Conservation (phyloP, 306 rosid genomes). For the Gynostemma pentaphyllum region DNA sequence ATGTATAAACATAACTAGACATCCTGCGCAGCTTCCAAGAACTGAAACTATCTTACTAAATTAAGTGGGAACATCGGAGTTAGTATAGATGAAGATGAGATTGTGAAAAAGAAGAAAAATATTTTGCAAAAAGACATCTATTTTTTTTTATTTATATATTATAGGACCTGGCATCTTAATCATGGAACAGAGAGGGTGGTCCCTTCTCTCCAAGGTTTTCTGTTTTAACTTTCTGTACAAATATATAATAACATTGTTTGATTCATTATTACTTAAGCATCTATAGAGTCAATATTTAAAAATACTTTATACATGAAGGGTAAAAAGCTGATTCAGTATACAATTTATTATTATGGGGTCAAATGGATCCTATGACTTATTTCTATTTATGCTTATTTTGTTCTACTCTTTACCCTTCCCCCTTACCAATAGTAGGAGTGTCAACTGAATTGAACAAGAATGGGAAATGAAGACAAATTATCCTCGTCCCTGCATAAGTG, state of each 20-base stretch:
- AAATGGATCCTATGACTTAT: neutral
- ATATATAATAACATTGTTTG: neutral
- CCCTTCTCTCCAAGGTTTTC: neutral
- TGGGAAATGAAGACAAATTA: neutral
- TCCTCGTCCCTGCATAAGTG: neutral
- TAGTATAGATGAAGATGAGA: neutral
- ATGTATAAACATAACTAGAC: neutral
- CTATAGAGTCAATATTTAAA: neutral
- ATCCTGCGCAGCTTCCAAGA: neutral
- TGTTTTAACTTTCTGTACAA: neutral
- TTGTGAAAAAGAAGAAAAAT: neutral
- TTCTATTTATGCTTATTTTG: neutral
- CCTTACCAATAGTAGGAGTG: neutral
- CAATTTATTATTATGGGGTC: neutral
- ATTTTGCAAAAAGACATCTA: neutral
- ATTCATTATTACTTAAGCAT: neutral
- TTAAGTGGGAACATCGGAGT: neutral
- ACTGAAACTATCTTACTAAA: neutral
- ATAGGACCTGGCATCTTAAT: neutral
- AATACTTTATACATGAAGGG: neutral
- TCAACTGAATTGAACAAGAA: neutral
- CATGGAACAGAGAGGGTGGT: neutral
- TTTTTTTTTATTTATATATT: neutral
- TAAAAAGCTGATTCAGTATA: neutral
- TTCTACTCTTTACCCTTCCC: neutral